Evolutionary conservation across 2,329 filamentous ascomycete species (phyloP).

Genomic region (Monosporascus ibericus): DNA sequence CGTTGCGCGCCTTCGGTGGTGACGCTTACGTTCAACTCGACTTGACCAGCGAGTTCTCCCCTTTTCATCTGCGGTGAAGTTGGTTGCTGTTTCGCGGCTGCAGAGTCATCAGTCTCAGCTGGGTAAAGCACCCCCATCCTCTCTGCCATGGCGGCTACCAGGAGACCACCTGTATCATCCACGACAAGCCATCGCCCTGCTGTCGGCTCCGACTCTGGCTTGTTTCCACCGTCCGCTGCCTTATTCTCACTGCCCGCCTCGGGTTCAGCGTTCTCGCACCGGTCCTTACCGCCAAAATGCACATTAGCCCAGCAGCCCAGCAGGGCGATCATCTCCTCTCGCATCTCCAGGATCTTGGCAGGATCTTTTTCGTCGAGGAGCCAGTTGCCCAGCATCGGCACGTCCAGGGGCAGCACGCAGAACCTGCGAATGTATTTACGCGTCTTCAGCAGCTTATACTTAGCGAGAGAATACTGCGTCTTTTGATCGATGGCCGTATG

Average conservation of each 20-base stretch:
- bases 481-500: constrained; percentile 91
- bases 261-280: constrained; percentile 15
- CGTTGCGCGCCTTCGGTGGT: background rate
- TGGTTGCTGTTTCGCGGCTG: constrained; percentile 1
- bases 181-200: constrained; percentile 70
- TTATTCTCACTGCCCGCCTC: constrained; percentile 16
- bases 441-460: constrained; percentile 91
- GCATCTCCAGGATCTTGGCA: constrained; percentile 73
- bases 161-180: constrained; percentile 78
- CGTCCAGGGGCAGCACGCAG: constrained; percentile 76
- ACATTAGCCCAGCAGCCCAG: constrained; percentile 87
- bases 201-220: constrained; percentile 14
- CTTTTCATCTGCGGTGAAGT: constrained; percentile 5
- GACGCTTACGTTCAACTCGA: background rate
- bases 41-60: constrained; percentile 5
- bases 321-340: constrained; percentile 76
- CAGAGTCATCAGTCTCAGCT: constrained; percentile 22
- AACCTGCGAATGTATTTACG: constrained; percentile 91
- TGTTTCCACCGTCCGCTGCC: constrained; percentile 17
- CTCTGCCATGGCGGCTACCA: constrained; percentile 81
- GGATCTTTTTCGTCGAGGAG: constrained; percentile 76
- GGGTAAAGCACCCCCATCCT: constrained; percentile 74
- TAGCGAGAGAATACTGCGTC: constrained; percentile 86
- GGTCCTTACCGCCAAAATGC: constrained; percentile 55
- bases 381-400: constrained; percentile 69